Base-by-base conservation (phyloP, 2,329 filamentous ascomycete genomes). In the Pyrenophora tritici-repentis region DNA sequence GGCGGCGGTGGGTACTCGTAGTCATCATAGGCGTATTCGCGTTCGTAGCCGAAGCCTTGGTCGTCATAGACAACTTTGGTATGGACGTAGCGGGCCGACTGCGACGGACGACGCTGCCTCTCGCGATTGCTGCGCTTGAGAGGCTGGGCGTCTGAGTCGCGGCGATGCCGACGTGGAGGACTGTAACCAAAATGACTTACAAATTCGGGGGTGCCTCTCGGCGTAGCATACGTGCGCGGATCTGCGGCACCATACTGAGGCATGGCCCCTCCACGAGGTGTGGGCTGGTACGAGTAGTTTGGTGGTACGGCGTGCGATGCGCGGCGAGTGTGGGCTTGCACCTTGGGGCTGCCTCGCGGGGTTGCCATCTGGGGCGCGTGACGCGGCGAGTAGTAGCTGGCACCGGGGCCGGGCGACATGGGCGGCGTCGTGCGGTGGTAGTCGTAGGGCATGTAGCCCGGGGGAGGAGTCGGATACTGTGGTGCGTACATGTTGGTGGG, bases 161-260 rank as follows among this genome's bases (percentile, higher is more conserved):
- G 70, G 52, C 70, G 68, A 65, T 61, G 68, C 65, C 70, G 66
- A 70, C 72, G 74, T 63, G 71, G 65, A 73, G 73, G 73, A 67
- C 42, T 53, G 75, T 77, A 81, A 79, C 79, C 80, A 60, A 70
- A 70, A 72, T 66, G 61, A 86, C 84, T 86, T 86, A 86, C 84
- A 86, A 83, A 81, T 75, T 86, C 83, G 73, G 76, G 67, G 73
- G 82, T 79, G 75, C 75, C 81, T 77, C 75, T 79, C 72, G 76
- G 78, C 72, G 78, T 81, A 73, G 72, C 79, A 73, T 66, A 65
- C 54, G 63, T 59, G 73, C 67, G 70, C 50, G 63, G 66, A 29
- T 67, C 59, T 39, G 50, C 44, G 39, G 76, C 73, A 47, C 72
- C 73, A 55, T 75, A 75, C 56, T 77, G 76, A 43, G 75, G 75